Conservation (phyloP, 257 asterid species). For the Handroanthus guayacan region DNA sequence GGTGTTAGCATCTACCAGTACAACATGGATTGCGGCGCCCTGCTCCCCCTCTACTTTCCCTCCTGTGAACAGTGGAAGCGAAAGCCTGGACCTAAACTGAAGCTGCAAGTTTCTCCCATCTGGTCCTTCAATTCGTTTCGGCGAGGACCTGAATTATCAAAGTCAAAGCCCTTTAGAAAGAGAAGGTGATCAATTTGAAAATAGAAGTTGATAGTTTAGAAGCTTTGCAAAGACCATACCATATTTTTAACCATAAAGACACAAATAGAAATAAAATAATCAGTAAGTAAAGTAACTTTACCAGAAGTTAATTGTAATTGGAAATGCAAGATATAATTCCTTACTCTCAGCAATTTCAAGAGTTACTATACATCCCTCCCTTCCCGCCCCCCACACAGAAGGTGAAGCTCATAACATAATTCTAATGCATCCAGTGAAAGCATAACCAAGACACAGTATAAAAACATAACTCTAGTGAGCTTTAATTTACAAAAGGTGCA, state of each 20-base stretch:
- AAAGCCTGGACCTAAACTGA: conserved; percentile 79
- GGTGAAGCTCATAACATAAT: neutral
- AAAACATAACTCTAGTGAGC: neutral
- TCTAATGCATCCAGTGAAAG: conserved; percentile 2
- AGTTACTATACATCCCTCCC: neutral
- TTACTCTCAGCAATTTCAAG: neutral
- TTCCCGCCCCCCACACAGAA: neutral
- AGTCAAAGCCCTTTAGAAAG: neutral
- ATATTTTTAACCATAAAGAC: neutral
- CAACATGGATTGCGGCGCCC: conserved; percentile 90
- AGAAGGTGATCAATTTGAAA: neutral
- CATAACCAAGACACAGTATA: neutral
- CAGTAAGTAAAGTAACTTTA: neutral
- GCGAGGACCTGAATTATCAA: conserved; percentile 68
- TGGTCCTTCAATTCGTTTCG: conserved; percentile 88
- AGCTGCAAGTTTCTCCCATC: conserved; percentile 94
- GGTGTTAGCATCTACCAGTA: conserved; percentile 70
- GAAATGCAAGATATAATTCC: neutral
- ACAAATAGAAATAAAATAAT: neutral
- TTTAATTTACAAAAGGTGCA: neutral
- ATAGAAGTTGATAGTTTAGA: neutral
- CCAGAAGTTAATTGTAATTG: neutral
- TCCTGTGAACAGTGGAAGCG: conserved; percentile 96
- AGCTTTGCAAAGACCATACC: neutral
- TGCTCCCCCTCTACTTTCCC: conserved; percentile 99